phyloP scores from a whole-genome alignment of 257 asterid genomes.

The Thymus mandschuricus region DNA sequence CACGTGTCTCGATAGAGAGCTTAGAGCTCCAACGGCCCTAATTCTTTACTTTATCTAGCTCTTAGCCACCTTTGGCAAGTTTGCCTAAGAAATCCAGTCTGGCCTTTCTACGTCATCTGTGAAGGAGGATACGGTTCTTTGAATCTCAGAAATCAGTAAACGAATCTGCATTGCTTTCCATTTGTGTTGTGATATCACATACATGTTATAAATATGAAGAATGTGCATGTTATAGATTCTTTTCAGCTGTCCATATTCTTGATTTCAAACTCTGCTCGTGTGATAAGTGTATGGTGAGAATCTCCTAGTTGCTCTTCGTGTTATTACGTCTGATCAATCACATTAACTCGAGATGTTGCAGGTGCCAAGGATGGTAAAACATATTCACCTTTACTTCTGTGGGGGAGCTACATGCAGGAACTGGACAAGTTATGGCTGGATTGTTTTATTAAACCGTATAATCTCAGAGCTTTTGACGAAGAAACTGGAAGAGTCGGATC shows the following conservation, averaged over 20 bases:
- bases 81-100: constrained; percentile 32
- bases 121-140: constrained; percentile 16
- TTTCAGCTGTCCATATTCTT: not conserved
- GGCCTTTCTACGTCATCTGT: constrained; percentile 18
- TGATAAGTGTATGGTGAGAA: not conserved
- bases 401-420: constrained; percentile 12
- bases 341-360: not conserved
- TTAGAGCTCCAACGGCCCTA: constrained; percentile 4
- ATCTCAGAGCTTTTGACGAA: not conserved
- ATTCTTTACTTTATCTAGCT: constrained; percentile 20
- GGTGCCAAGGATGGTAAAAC: not conserved
- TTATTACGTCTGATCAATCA: not conserved
- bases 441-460: not conserved
- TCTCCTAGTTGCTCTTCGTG: not conserved
- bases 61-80: constrained; percentile 8
- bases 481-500: not conserved
- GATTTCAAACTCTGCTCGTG: not conserved
- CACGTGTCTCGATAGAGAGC: not conserved
- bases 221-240: no score
- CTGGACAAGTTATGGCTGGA: not conserved
- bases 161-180: not conserved
- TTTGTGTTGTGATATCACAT: not conserved
- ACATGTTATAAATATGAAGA: not conserved
- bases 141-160: not conserved
- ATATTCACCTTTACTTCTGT: not conserved